Conservation (phyloP, 2,329 filamentous ascomycete genomes). For the Calonectria pteridis region DNA sequence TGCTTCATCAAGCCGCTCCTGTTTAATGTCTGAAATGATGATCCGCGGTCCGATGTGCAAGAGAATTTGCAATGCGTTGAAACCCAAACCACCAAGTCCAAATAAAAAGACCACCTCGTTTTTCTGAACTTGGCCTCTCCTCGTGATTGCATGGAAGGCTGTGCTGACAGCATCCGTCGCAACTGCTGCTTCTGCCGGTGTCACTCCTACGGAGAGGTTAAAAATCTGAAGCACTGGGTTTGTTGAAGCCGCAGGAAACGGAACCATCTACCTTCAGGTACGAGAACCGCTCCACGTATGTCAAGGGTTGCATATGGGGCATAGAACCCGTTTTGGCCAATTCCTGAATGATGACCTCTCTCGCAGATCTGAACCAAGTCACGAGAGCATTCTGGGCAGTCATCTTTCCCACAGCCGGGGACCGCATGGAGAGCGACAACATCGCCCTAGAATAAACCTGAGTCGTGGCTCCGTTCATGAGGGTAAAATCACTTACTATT, state of each 20-base stretch:
- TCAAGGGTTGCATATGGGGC: slow-evolving; percentile 53
- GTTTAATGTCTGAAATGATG: slow-evolving; percentile 34
- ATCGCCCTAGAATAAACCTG: slow-evolving; percentile 26
- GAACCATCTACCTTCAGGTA: slow-evolving; percentile 21
- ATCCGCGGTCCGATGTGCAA: slow-evolving; percentile 30
- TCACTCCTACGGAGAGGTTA: slow-evolving; percentile 20
- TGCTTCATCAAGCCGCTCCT: slow-evolving; percentile 34
- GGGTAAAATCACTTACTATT: slow-evolving; percentile 17
- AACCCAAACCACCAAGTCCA: slow-evolving; percentile 31
- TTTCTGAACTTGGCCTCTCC: slow-evolving; percentile 30
- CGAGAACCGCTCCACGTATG: slow-evolving; percentile 31
- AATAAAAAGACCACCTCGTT: slow-evolving; percentile 32
- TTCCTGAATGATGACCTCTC: slow-evolving; percentile 54
- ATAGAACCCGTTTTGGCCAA: slow-evolving; percentile 58
- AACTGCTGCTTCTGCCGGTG: slow-evolving; percentile 33
- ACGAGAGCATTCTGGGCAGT: slow-evolving; percentile 52
- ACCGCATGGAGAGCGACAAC: slow-evolving; percentile 39
- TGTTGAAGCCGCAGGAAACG: not conserved
- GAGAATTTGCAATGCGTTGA: slow-evolving; percentile 37
- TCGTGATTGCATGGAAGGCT: slow-evolving; percentile 35
- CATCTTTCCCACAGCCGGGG: slow-evolving; percentile 25
- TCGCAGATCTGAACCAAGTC: slow-evolving; percentile 54
- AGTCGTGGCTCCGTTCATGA: accelerated
- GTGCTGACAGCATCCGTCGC: slow-evolving; percentile 39
- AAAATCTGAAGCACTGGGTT: not conserved